Conservation (phyloP, 345 rosid species). For the Laguncularia racemosa region DNA sequence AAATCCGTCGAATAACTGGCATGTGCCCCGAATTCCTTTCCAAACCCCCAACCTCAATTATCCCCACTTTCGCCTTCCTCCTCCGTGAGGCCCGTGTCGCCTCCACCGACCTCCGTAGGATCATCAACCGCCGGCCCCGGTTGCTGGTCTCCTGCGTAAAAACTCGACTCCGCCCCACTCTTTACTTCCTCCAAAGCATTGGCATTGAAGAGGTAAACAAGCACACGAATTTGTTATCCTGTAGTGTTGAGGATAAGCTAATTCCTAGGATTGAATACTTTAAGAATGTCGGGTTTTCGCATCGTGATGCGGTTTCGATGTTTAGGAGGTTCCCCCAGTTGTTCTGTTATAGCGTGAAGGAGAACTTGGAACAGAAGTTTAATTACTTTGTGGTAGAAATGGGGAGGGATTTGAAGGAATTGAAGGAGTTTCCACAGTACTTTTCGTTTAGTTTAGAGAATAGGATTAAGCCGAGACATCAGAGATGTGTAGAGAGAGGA, state of each 20-base stretch:
- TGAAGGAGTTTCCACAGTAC: constrained; percentile 76
- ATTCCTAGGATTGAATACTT: constrained; percentile 63
- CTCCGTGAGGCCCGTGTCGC: constrained; percentile 69
- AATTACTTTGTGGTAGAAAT: constrained; percentile 67
- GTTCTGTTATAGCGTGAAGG: constrained; percentile 63
- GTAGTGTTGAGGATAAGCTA: constrained; percentile 71
- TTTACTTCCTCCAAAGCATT: constrained; percentile 72
- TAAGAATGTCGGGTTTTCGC: constrained; percentile 53
- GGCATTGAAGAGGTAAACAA: constrained; percentile 58
- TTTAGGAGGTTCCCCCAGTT: constrained; percentile 75
- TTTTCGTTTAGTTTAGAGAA: constrained; percentile 83
- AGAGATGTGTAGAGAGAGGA: constrained; percentile 59
- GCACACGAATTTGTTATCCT: constrained; percentile 69
- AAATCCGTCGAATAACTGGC: constrained; percentile 57
- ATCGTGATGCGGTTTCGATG: constrained; percentile 45
- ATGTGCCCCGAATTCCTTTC: constrained; percentile 73
- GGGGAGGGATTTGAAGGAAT: constrained; percentile 78
- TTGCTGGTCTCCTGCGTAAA: constrained; percentile 61
- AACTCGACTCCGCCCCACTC: constrained; percentile 55
- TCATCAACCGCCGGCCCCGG: constrained; percentile 74
- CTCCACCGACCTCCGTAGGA: constrained; percentile 40
- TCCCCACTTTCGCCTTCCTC: constrained; percentile 81
- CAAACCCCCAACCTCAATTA: constrained; percentile 25
- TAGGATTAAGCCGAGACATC: constrained; percentile 78
- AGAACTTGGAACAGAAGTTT: constrained; percentile 62